Percentiles rank a stretch among this genome's conserved stretches.
phyloP scores from a whole-genome alignment of 2,329 filamentous ascomycete species.

The Cercospora sojina region DNA sequence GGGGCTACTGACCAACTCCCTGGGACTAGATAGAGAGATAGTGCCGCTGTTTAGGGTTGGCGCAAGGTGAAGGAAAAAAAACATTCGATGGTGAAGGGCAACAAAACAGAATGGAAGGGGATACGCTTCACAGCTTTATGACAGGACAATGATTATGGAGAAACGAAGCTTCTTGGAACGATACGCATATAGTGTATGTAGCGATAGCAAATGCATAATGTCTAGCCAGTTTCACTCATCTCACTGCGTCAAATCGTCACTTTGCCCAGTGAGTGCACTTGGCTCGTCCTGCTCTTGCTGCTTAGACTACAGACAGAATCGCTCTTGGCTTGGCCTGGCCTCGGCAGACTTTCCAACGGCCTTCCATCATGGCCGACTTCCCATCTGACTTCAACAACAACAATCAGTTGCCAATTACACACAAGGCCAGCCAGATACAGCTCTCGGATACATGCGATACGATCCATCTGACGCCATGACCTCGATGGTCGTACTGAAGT shows the following conservation, averaged over 20 bases:
- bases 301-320: neutral
- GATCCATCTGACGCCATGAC: neutral
- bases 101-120: neutral
- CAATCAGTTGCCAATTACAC: neutral
- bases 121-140: constrained; percentile 1
- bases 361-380: neutral
- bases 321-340: neutral
- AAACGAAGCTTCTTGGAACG: neutral
- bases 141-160: neutral
- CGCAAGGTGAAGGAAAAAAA: neutral
- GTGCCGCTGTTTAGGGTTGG: neutral
- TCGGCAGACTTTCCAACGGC: neutral
- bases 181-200: neutral
- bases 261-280: neutral
- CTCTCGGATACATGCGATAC: neutral
- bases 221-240: neutral
- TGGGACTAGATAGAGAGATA: neutral
- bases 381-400: neutral
- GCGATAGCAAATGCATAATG: neutral
- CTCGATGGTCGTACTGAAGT: neutral
- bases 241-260: neutral
- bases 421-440: neutral
- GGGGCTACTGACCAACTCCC: neutral
- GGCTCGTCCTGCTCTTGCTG: neutral
- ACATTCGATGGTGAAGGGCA: neutral